These are phyloP conservation scores for Cyclotella baltica DNA, from an alignment of 108 stramenopile species.

Conservation along the genomic window DNA sequence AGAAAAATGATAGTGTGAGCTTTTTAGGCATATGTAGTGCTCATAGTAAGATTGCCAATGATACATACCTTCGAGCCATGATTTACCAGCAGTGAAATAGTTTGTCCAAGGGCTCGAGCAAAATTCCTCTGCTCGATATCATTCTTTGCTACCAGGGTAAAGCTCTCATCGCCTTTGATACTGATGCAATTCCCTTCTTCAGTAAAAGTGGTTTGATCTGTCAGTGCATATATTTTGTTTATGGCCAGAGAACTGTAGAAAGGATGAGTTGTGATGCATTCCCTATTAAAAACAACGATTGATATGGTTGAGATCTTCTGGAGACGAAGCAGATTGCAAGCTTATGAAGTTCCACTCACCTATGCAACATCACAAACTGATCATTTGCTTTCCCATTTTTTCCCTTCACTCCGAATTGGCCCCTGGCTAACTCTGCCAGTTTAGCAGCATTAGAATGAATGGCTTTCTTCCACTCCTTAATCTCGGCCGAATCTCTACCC, in stretches of 20 bases:
- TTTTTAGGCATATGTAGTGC: not conserved
- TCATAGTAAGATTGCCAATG: not conserved
- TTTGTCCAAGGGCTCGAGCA: conserved; percentile 29
- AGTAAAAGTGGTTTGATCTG: conserved; percentile 19
- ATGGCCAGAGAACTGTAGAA: conserved; percentile 22
- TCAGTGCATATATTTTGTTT: conserved; percentile 24
- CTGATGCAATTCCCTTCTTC: conserved; percentile 35
- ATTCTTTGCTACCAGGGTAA: conserved; percentile 26
- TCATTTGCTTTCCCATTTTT: conserved; percentile 35
- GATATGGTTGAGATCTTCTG: too few relatives aligned
- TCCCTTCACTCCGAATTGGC: conserved; percentile 29
- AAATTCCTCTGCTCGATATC: conserved; percentile 36
- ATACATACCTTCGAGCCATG: conserved; percentile 19
- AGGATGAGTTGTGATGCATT: conserved; percentile 47
- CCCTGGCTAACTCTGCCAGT: conserved; percentile 24
- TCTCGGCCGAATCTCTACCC: conserved; percentile 31
- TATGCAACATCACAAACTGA: conserved; percentile 41
- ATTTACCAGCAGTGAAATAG: conserved; percentile 20
- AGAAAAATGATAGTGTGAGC: not conserved
- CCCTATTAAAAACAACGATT: too few relatives aligned
- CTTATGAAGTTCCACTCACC: conserved; percentile 10
- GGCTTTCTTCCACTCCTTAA: conserved; percentile 43
- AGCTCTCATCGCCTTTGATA: conserved; percentile 32
- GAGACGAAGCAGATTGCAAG: too few relatives aligned
- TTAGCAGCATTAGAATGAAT: conserved; percentile 27